Evolutionary conservation across 2,329 filamentous ascomycete species (phyloP).

Genomic region (Botryotinia narcissicola): DNA sequence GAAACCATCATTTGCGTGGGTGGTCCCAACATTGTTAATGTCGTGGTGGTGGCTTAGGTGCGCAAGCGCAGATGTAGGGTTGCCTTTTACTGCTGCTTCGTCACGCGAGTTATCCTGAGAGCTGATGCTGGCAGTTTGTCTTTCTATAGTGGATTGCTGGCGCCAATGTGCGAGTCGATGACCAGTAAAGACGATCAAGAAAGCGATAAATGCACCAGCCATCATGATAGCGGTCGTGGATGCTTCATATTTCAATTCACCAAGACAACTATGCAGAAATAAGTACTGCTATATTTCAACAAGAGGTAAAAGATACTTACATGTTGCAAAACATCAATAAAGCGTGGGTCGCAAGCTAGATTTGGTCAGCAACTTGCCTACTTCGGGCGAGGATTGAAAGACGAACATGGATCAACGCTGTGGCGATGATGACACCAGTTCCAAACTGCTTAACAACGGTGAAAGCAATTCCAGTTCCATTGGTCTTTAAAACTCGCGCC

Average conservation of each 20-base stretch:
- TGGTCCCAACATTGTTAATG: neutral
- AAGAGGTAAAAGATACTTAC: neutral
- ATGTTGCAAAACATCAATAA: conserved; percentile 59
- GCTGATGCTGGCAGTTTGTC: neutral
- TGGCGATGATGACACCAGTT: conserved; percentile 69
- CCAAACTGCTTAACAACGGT: conserved; percentile 65
- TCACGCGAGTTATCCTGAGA: neutral
- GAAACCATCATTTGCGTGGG: neutral
- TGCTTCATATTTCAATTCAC: conserved; percentile 63
- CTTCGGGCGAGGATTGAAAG: neutral
- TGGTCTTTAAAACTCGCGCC: neutral
- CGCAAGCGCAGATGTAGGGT: neutral
- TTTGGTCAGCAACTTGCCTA: neutral
- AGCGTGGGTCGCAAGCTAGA: conserved; percentile 70
- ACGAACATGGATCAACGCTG: conserved; percentile 65
- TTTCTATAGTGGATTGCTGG: neutral
- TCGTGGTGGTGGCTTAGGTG: neutral
- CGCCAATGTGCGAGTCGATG: conserved; percentile 62
- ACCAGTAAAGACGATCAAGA: conserved; percentile 66
- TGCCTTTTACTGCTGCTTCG: neutral
- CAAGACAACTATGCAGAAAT: conserved; percentile 50
- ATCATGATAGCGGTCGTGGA: conserved; percentile 70
- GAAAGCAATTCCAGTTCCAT: neutral
- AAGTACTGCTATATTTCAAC: neutral
- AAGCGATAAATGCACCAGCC: conserved; percentile 71